These are phyloP conservation scores for Annona squamosa DNA, from an alignment of 164 flowering plant genomes.

Conservation along the genomic window DNA sequence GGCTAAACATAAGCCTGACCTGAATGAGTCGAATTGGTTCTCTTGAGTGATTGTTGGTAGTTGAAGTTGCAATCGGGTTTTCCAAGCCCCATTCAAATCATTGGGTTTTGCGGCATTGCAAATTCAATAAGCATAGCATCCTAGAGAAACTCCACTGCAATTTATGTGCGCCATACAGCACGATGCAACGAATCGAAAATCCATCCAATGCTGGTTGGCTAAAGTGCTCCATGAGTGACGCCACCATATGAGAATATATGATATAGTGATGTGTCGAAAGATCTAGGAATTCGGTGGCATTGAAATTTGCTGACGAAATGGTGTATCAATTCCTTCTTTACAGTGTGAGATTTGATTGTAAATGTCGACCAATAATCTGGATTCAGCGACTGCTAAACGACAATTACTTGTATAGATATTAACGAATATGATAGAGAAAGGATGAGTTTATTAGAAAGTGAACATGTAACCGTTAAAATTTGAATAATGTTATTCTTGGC, in stretches of 20 bases:
- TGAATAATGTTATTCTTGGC: too few species aligned
- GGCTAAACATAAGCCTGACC: neutral
- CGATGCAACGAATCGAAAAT: neutral
- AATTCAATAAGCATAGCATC: conserved; percentile 1
- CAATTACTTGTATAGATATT: too few species aligned
- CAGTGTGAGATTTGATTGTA: too few species aligned
- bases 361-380: too few species aligned
- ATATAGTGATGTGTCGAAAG: neutral
- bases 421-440: too few species aligned
- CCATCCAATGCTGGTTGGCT: neutral
- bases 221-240: neutral
- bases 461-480: too few species aligned
- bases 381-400: too few species aligned
- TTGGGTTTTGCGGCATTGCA: neutral
- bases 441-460: too few species aligned
- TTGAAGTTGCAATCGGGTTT: neutral
- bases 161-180: neutral
- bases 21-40: neutral
- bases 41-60: too few species aligned
- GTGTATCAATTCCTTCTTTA: neutral
- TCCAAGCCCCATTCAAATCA: neutral
- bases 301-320: neutral
- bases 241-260: conserved; percentile 1
- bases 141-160: neutral
- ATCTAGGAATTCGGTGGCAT: neutral